Base-by-base conservation (phyloP, 1,284 basidiomycete species). In the Tylopilus sp. region DNA sequence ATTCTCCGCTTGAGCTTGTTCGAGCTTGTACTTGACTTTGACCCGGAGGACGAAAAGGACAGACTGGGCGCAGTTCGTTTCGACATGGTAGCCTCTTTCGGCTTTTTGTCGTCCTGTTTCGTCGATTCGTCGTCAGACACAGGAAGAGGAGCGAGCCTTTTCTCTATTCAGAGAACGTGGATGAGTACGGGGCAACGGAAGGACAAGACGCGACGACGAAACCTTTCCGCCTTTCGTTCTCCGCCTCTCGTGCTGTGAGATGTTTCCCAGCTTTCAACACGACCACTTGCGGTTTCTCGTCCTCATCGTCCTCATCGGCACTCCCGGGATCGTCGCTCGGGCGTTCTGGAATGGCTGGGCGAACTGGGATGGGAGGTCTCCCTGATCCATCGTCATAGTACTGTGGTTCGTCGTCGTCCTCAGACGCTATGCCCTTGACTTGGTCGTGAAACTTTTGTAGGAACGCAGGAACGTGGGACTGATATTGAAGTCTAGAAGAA, bases 211-310 rank as follows among this genome's bases (percentile, higher is more conserved):
- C 29, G 41, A 34, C 21, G 25, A 70, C 76, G 41, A 61, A 12
- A 91, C 91, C 87, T 75, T 78, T 81, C 44, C 88, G 77, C 47
- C 79, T 75, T 60, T 89, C 79, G 58, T 88, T 84, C 73, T 89
- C 86, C 3, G 77, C 89, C 60, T 94, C 87, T 44, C 77, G 69
- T 52, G 77, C 82, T 4, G 76, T 82, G 42, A 94, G 71, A 70
- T 94, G 92, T 61, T 89, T 92, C 25, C 91, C 91, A 58, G 86
- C 81, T 61, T 79, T 89, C 56, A 94, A 65, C 9, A 94, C 91
- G 2, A 94, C 88, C 3, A 94, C 81, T 64, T 90, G 87, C 8
- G 91, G 91, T 55, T 78, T 83, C 68, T 94, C 91, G 56, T 93
- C 91, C 0, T 67, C 80, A 16, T 76, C 78, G 44, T 91, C 87